Evolutionary conservation across 441 rosid species (phyloP), one percentile per base, ranked within the genome.

Genomic region (Adansonia gregorii): DNA sequence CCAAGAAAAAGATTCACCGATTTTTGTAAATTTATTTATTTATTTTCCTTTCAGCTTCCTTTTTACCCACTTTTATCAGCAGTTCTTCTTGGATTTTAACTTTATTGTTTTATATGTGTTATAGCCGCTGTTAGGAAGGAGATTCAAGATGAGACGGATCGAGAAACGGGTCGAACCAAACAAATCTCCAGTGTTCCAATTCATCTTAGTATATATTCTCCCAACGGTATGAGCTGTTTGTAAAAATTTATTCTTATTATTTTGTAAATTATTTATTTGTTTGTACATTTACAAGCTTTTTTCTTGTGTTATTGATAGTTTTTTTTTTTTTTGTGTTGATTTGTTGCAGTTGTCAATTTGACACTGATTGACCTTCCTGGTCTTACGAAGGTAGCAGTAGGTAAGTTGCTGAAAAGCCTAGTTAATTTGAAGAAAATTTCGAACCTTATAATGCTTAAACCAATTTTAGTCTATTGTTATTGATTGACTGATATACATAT

Each of bases 301-400:
- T 41, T 11, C 43, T 54, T 19, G 2, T 9, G 41, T 67, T 24
- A 35, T 2, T 24, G 11, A 1, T 12, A 7, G 41, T 79, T 71
- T 81, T 80, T 72, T 80, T 78, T 76, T 27, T 27, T 27, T 27
- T 27, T 27, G 0, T 27, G 39, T 27, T 17, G 17, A 78, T 72
- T 74, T 71, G 41, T 56, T 81, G 85, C 93, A 93, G 99, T 96
- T 86, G 99, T 96, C 81, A 96, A 96, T 91, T 85, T 96, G 90
- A 96, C 99, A 17, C 80, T 96, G 84, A 81, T 96, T 73, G 99
- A 96, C 88, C 98, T 96, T 89, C 98, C 99, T 54, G 98, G 99
- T 77, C 97, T 97, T 66, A 97, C 99, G 20, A 97, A 97, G 88
- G 97, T 97, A 41, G 99, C 99, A 73, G 90, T 97, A 67, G 99